Evolutionary conservation across 345 rosid genomes (phyloP).

Genomic region (Ceriops decandra): DNA sequence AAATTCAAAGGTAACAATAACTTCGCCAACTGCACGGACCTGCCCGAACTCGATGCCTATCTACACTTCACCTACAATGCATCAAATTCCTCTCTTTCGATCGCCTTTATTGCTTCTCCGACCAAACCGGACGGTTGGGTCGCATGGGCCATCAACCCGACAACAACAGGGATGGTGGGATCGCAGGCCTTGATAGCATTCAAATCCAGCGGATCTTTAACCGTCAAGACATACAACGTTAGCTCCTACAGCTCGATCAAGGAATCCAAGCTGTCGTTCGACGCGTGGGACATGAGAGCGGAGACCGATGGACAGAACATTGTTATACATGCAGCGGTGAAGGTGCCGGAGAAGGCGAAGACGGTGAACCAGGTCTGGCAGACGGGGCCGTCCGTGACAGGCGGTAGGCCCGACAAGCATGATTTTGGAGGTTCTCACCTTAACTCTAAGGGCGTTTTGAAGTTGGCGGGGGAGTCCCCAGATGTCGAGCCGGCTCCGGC

Average conservation of each 20-base stretch:
- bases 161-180: slow-evolving; percentile 47
- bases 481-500: neutral
- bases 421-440: neutral
- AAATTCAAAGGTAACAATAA: slow-evolving; percentile 14
- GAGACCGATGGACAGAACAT: slow-evolving; percentile 6
- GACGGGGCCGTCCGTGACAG: slow-evolving; percentile 16
- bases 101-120: slow-evolving; percentile 16
- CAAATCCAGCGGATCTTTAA: slow-evolving; percentile 28
- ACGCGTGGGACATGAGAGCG: slow-evolving; percentile 21
- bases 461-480: neutral
- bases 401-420: slow-evolving; percentile 16
- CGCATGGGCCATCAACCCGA: slow-evolving; percentile 82
- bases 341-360: slow-evolving; percentile 10
- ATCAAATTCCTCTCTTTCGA: slow-evolving; percentile 11
- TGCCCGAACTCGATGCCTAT: slow-evolving; percentile 13
- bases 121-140: slow-evolving; percentile 51
- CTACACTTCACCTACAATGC: slow-evolving; percentile 21
- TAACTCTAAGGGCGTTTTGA: slow-evolving; percentile 1
- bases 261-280: slow-evolving; percentile 21
- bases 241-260: slow-evolving; percentile 12
- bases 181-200: slow-evolving; percentile 62
- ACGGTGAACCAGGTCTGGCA: slow-evolving; percentile 28
- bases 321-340: slow-evolving; percentile 18
- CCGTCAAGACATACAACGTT: slow-evolving; percentile 23
- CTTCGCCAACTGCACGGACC: slow-evolving; percentile 23